Evolutionary conservation across 1,284 basidiomycete species (phyloP).

Genomic region (Sporisorium graminicola): DNA sequence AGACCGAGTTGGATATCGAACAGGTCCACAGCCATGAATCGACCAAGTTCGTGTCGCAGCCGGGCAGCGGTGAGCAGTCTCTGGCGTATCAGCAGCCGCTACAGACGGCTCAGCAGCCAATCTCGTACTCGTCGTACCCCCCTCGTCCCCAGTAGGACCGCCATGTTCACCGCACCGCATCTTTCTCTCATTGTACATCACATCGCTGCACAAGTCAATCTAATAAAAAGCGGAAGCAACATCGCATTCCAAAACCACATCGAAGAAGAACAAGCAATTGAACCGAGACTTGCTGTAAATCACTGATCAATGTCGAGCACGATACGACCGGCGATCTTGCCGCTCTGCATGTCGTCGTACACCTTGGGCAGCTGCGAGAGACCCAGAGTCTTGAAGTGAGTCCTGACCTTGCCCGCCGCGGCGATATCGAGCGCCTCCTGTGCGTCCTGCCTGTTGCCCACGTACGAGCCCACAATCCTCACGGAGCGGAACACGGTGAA

Average conservation of each 20-base stretch:
- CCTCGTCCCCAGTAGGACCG: too few relatives aligned
- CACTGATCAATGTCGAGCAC: constrained; percentile 73
- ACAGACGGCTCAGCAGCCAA: background rate
- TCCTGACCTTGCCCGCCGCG: constrained; percentile 77
- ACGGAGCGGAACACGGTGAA: constrained; percentile 74
- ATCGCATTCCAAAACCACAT: background rate
- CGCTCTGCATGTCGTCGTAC: constrained; percentile 75
- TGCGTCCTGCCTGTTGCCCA: constrained; percentile 73
- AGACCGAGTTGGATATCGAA: background rate
- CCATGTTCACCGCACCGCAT: too few relatives aligned
- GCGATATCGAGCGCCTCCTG: constrained; percentile 77
- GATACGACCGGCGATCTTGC: constrained; percentile 76
- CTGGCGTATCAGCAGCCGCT: background rate
- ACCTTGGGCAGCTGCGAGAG: constrained; percentile 74
- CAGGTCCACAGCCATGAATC: background rate
- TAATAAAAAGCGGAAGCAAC: background rate
- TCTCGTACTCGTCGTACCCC: background rate
- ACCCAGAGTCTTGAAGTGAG: constrained; percentile 73
- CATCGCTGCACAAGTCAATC: too few relatives aligned
- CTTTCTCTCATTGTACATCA: too few relatives aligned
- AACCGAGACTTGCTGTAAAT: too few relatives aligned
- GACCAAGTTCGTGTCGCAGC: background rate
- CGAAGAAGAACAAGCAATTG: too few relatives aligned
- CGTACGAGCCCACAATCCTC: constrained; percentile 80
- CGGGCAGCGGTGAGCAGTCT: background rate